A percentile compares a stretch with the other conserved stretches of the same genome.
Evolutionary conservation across 2,329 filamentous ascomycete genomes (phyloP).

Genomic region (Xylaria polymorpha): DNA sequence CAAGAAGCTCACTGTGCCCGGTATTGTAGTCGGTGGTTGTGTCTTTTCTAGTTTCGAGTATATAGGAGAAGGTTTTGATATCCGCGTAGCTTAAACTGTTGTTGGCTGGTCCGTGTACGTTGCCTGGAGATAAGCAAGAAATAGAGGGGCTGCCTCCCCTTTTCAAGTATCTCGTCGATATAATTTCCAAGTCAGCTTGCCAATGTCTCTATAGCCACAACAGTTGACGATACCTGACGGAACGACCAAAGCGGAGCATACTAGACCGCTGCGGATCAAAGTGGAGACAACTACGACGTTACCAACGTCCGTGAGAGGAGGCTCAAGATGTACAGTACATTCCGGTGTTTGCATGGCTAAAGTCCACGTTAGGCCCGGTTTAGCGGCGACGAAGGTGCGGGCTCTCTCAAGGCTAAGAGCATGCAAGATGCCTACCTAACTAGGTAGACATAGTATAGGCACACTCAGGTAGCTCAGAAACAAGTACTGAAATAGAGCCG

Average conservation of each 20-base stretch:
- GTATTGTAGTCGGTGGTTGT: constrained; percentile 7
- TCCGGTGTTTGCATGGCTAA: background rate
- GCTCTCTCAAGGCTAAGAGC: background rate
- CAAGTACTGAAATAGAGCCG: background rate
- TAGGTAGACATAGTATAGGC: background rate
- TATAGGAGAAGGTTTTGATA: background rate
- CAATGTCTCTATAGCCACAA: background rate
- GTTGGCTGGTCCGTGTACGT: background rate
- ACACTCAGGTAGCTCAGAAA: background rate
- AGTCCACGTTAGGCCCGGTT: background rate
- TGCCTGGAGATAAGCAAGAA: background rate
- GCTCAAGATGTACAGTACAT: background rate
- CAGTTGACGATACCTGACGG: background rate
- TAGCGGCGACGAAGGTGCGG: background rate
- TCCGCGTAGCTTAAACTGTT: background rate
- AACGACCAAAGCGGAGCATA: background rate
- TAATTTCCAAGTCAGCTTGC: background rate
- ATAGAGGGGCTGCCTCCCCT: background rate
- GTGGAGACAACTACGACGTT: background rate
- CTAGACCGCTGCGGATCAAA: background rate
- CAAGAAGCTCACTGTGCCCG: constrained; percentile 13
- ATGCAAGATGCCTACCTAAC: background rate
- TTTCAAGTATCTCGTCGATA: background rate
- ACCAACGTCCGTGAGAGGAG: background rate
- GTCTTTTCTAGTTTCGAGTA: background rate